Evolutionary conservation across 2,329 filamentous ascomycete species (phyloP).

Genomic region (Pseudocercospora crystallina): DNA sequence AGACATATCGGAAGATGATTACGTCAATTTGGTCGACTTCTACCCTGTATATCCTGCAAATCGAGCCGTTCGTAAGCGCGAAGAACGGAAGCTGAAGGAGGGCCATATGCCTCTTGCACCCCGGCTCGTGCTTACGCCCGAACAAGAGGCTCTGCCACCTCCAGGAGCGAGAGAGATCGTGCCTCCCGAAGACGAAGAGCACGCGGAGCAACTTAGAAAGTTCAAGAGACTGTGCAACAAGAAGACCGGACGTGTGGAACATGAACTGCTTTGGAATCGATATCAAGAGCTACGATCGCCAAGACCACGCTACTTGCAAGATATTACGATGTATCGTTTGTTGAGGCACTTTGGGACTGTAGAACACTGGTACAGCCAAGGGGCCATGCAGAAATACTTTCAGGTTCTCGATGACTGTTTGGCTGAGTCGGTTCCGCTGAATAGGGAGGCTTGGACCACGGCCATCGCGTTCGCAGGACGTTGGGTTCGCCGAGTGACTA

Average conservation of each 20-base stretch:
- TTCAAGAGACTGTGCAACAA: constrained; percentile 16
- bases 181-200: constrained; percentile 25
- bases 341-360: constrained; percentile 68
- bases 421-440: constrained; percentile 67
- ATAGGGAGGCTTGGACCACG: constrained; percentile 73
- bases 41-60: constrained; percentile 33
- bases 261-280: constrained; percentile 47
- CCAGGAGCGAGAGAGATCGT: constrained; percentile 15
- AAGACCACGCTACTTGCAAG: constrained; percentile 52
- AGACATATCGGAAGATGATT: constrained; percentile 43
- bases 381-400: constrained; percentile 78
- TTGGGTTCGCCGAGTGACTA: constrained; percentile 61
- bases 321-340: constrained; percentile 59
- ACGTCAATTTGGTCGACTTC: constrained; percentile 50
- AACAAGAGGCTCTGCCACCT: constrained; percentile 25
- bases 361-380: constrained; percentile 49
- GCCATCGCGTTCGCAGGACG: constrained; percentile 77
- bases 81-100: constrained; percentile 8
- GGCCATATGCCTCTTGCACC: constrained; percentile 27
- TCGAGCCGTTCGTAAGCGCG: not conserved
- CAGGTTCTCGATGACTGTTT: constrained; percentile 81
- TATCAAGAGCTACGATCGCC: constrained; percentile 56
- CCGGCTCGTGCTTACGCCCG: constrained; percentile 29
- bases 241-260: constrained; percentile 20
- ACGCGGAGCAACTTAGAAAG: constrained; percentile 20